A percentile compares a stretch with the other conserved stretches of the same genome.
Conservation (phyloP, 2,329 filamentous ascomycete species). For the Alternaria gaisen region DNA sequence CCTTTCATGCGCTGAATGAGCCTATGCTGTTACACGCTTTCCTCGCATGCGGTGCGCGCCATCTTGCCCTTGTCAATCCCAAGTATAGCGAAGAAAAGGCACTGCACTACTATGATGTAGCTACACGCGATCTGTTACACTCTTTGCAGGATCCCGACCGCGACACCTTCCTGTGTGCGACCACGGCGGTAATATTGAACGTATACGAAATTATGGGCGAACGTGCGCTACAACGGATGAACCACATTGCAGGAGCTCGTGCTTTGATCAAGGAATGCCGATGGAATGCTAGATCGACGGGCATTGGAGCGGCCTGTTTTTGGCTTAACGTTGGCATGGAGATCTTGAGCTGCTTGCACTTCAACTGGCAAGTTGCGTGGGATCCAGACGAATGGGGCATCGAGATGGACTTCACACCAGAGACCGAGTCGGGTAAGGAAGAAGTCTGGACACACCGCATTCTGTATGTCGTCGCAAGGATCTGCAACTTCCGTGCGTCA, state of each 20-base stretch:
- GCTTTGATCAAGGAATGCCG: constrained; percentile 88
- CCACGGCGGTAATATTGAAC: constrained; percentile 86
- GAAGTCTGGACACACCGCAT: constrained; percentile 90
- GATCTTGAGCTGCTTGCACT: constrained; percentile 84
- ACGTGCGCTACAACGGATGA: constrained; percentile 80
- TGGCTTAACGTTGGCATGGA: constrained; percentile 95
- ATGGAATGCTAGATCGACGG: constrained; percentile 82
- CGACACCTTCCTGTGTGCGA: constrained; percentile 84
- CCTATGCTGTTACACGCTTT: constrained; percentile 91
- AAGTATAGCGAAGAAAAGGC: constrained; percentile 80
- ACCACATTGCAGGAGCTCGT: constrained; percentile 84
- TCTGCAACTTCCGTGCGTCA: constrained; percentile 82
- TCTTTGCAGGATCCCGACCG: constrained; percentile 84
- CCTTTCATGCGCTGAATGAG: constrained; percentile 81
- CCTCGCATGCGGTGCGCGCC: constrained; percentile 85
- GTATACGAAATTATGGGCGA: constrained; percentile 95
- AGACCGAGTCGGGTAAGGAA: constrained; percentile 70
- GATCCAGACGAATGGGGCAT: constrained; percentile 90
- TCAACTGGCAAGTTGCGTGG: constrained; percentile 88
- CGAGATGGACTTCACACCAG: constrained; percentile 74
- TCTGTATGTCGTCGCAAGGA: constrained; percentile 85
- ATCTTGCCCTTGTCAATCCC: constrained; percentile 75
- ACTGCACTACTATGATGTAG: constrained; percentile 83
- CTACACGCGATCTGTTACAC: constrained; percentile 78
- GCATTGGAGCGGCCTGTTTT: constrained; percentile 87